Evolutionary conservation across 352 stramenopile genomes (phyloP).

Genomic region (Globisporangium spinosum): DNA sequence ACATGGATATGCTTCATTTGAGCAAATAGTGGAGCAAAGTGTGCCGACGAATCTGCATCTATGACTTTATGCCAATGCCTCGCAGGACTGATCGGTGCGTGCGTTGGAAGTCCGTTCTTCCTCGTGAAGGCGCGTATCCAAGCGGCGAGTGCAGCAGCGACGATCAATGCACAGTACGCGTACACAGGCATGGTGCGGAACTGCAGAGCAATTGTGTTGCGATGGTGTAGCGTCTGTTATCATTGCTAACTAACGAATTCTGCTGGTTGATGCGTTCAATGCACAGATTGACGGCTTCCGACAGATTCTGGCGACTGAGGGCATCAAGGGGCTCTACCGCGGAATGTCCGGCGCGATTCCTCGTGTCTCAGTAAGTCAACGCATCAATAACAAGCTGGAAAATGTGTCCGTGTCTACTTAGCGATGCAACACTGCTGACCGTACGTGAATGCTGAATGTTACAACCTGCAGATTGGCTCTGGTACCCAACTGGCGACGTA

Average conservation of each 20-base stretch:
- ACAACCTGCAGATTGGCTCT: conserved; percentile 60
- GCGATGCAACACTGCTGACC: background rate
- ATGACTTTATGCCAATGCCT: background rate
- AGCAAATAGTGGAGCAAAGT: background rate
- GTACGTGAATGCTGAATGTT: background rate
- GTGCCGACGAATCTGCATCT: conserved; percentile 1
- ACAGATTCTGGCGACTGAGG: conserved; percentile 71
- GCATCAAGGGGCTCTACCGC: conserved; percentile 67
- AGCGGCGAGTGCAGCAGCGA: conserved; percentile 63
- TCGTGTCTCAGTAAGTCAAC: conserved; percentile 59
- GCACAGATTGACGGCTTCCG: conserved; percentile 70
- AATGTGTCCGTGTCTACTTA: background rate
- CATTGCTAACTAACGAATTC: background rate
- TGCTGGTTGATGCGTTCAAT: conserved; percentile 8
- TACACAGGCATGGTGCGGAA: conserved; percentile 75
- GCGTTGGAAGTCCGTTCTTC: conserved; percentile 81
- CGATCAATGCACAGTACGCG: conserved; percentile 80
- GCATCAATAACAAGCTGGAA: no score
- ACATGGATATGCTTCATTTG: background rate
- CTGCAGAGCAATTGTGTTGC: background rate
- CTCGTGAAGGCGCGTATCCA: conserved; percentile 85
- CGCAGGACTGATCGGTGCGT: conserved; percentile 64
- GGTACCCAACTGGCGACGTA: conserved; percentile 83
- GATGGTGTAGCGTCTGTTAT: background rate
- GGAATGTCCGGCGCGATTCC: conserved; percentile 71